phyloP scores from a whole-genome alignment of 345 rosid genomes.

The Erodium maritimum region DNA sequence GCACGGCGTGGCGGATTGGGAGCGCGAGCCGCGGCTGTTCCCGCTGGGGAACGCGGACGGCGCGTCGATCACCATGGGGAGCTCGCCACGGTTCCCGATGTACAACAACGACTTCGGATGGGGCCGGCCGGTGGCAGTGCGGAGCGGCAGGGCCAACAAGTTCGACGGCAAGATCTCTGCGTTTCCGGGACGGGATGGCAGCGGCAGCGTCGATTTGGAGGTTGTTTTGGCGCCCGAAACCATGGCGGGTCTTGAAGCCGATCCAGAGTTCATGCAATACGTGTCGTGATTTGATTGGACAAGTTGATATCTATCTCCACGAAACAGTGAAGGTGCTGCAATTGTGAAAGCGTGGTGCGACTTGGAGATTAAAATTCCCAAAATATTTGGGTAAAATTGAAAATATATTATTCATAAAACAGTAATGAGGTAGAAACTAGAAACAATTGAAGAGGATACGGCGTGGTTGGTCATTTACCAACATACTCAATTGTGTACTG shows the following conservation, averaged over 20 bases:
- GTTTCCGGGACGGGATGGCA: conserved; percentile 68
- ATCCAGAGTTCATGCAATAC: conserved; percentile 77
- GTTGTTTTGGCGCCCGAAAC: conserved; percentile 71
- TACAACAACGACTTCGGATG: conserved; percentile 91
- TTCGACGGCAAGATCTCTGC: conserved; percentile 95
- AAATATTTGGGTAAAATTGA: no score
- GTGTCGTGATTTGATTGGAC: conserved; percentile 22
- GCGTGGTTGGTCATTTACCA: no score
- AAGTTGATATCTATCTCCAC: no score
- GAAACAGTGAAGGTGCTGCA: no score
- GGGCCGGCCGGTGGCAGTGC: conserved; percentile 80
- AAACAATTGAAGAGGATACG: no score
- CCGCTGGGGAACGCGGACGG: conserved; percentile 90
- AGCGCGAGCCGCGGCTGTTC: conserved; percentile 61
- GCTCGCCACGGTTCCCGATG: conserved; percentile 98
- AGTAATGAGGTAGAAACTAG: no score
- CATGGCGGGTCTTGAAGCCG: conserved; percentile 52
- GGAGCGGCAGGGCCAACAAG: conserved; percentile 88
- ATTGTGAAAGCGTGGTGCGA: no score
- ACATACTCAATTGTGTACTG: no score
- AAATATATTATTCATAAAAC: no score
- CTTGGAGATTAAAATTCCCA: no score
- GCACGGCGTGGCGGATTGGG: conserved; percentile 60
- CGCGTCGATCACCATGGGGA: conserved; percentile 97
- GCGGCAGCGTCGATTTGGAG: conserved; percentile 82